A percentile compares a stretch with the other conserved stretches of the same genome.
Evolutionary conservation across 768 basidiomycete species (phyloP).

Genomic region (Galerina marginata): DNA sequence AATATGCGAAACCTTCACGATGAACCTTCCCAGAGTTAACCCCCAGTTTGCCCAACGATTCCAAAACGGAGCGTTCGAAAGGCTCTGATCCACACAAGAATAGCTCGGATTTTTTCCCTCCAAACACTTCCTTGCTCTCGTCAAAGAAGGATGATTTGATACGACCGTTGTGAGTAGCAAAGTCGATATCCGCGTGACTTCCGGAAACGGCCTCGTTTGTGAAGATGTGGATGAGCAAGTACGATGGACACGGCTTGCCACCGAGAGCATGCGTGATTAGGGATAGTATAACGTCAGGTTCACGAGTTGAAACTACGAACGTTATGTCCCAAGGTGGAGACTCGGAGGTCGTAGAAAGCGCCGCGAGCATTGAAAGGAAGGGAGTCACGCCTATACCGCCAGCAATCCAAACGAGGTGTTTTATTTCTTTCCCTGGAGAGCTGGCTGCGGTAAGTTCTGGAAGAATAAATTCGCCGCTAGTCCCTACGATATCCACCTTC

Average conservation of each 20-base stretch:
- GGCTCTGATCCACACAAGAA: conserved; percentile 57
- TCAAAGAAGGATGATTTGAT: conserved; percentile 26
- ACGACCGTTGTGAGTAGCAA: conserved; percentile 15
- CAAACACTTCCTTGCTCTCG: conserved; percentile 25
- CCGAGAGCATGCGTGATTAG: conserved; percentile 41
- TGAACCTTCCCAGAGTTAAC: conserved; percentile 47
- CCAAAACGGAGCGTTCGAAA: conserved; percentile 48
- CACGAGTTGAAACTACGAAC: conserved; percentile 56
- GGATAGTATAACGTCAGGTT: conserved; percentile 54
- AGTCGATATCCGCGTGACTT: neutral
- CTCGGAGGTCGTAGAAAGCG: conserved; percentile 17
- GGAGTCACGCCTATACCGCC: conserved; percentile 72
- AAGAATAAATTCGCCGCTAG: conserved; percentile 58
- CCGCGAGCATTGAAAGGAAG: conserved; percentile 58
- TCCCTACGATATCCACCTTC: conserved; percentile 52
- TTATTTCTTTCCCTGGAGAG: conserved; percentile 2
- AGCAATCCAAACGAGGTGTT: conserved; percentile 58
- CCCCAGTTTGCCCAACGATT: conserved; percentile 39
- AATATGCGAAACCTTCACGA: conserved; percentile 24
- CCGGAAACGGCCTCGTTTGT: conserved; percentile 21
- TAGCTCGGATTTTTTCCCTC: conserved; percentile 25
- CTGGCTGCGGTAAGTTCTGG: neutral
- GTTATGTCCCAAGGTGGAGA: conserved; percentile 41
- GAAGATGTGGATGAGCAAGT: conserved; percentile 48
- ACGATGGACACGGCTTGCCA: conserved; percentile 16